Percentiles rank a stretch among this genome's conserved stretches.
phyloP scores from a whole-genome alignment of 768 basidiomycete genomes.

The Auriscalpium orientale region DNA sequence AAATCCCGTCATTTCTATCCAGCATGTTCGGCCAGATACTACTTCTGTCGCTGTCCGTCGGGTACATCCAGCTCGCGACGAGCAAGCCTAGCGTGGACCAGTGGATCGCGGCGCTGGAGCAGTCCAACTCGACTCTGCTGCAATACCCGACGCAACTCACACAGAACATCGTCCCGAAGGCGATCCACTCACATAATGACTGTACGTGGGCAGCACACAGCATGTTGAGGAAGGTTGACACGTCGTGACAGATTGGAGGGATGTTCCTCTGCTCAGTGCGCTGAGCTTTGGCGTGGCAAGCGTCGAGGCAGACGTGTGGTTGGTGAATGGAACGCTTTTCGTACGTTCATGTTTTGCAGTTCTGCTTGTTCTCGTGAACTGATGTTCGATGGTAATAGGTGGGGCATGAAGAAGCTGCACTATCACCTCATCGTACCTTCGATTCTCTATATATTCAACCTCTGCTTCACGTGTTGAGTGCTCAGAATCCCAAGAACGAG shows the following conservation, averaged over 20 bases:
- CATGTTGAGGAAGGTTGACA: background rate
- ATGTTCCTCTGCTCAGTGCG: slow-evolving; percentile 41
- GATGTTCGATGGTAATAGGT: slow-evolving; percentile 23
- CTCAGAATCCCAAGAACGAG: slow-evolving; percentile 33
- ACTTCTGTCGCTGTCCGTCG: background rate
- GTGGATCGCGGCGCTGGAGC: slow-evolving; percentile 18
- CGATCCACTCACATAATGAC: slow-evolving; percentile 50
- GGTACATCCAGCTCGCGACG: background rate
- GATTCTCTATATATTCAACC: slow-evolving; percentile 43
- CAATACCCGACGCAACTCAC: slow-evolving; percentile 42
- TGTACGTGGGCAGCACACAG: slow-evolving; percentile 22
- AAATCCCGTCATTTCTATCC: background rate
- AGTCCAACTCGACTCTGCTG: slow-evolving; percentile 31
- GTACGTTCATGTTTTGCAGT: slow-evolving; percentile 21
- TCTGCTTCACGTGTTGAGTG: slow-evolving; percentile 32
- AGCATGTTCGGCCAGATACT: background rate
- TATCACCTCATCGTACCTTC: slow-evolving; percentile 36
- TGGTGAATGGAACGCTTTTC: slow-evolving; percentile 35
- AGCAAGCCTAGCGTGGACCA: background rate
- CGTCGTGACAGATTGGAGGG: slow-evolving; percentile 38
- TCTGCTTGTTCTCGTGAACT: background rate
- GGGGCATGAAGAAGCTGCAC: slow-evolving; percentile 37
- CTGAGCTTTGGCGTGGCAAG: slow-evolving; percentile 42
- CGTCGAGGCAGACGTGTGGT: slow-evolving; percentile 49
- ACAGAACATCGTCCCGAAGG: slow-evolving; percentile 38